These are phyloP conservation scores for Ricinus communis DNA, from an alignment of 345 rosid species.

Conservation along the genomic window DNA sequence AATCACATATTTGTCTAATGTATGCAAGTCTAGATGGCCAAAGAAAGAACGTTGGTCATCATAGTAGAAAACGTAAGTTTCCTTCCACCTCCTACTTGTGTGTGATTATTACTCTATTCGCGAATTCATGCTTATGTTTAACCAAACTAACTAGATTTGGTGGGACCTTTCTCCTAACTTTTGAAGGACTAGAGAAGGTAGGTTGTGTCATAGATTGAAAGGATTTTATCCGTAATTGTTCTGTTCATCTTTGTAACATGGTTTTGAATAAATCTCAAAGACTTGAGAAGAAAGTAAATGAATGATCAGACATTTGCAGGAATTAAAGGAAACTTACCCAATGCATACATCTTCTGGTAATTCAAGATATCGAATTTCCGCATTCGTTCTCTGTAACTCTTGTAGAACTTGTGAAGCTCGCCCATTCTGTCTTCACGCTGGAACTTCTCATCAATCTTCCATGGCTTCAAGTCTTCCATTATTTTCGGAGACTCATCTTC, in stretches of 20 bases:
- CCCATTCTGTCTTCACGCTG: slow-evolving; percentile 60
- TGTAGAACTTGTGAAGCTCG: slow-evolving; percentile 85
- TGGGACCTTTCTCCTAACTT: slow-evolving; percentile 28
- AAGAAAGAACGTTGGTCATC: background rate
- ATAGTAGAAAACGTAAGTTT: background rate
- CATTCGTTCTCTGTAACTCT: slow-evolving; percentile 86
- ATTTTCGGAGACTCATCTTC: slow-evolving; percentile 74
- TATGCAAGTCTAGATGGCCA: background rate
- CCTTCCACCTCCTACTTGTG: slow-evolving; percentile 4
- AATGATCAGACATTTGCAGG: background rate
- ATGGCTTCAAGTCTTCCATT: slow-evolving; percentile 83
- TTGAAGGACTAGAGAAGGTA: slow-evolving; percentile 15
- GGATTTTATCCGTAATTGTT: background rate
- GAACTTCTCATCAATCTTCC: slow-evolving; percentile 79
- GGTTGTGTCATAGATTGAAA: slow-evolving; percentile 19
- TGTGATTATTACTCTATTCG: slow-evolving; percentile 23
- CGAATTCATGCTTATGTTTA: slow-evolving; percentile 23
- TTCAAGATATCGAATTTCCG: slow-evolving; percentile 83
- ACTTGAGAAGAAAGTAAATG: background rate
- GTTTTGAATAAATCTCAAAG: background rate
- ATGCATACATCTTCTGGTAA: slow-evolving; percentile 89
- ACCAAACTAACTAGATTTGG: slow-evolving; percentile 32
- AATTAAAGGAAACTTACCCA: slow-evolving; percentile 51
- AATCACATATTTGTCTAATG: background rate
- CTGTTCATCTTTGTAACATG: background rate